Conservation (phyloP, 345 rosid species). For the Eucalyptus sp. region DNA sequence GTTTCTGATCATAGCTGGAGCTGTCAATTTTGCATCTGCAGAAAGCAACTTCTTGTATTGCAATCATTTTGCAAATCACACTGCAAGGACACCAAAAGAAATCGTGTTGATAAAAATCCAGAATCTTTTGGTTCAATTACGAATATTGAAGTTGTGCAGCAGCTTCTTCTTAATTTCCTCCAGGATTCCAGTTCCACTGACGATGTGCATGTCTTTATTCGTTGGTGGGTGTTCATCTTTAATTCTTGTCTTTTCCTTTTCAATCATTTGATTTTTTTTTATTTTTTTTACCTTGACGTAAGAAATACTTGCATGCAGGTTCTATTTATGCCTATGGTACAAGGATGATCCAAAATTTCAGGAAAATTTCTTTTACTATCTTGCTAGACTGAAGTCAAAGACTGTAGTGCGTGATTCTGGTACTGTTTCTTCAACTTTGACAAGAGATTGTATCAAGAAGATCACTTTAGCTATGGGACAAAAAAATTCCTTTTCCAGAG, state of each 20-base stretch:
- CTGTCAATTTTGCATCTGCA: conserved; percentile 75
- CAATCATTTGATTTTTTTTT: conserved; percentile 4
- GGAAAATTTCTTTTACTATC: conserved; percentile 50
- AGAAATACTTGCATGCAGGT: conserved; percentile 45
- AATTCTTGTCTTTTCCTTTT: neutral
- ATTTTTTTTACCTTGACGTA: neutral
- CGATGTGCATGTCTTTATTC: conserved; percentile 69
- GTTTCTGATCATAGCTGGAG: conserved; percentile 56
- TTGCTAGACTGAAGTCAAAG: conserved; percentile 78
- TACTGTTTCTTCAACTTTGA: conserved; percentile 36
- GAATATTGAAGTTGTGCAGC: conserved; percentile 72
- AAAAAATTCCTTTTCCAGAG: conserved; percentile 90
- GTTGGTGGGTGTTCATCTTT: conserved; percentile 50
- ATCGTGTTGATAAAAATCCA: conserved; percentile 15
- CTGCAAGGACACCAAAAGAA: conserved; percentile 27
- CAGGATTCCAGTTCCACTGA: conserved; percentile 75
- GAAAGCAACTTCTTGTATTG: conserved; percentile 77
- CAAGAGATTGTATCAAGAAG: conserved; percentile 72
- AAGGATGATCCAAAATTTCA: conserved; percentile 81
- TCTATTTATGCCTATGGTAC: conserved; percentile 86
- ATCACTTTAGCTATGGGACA: conserved; percentile 78
- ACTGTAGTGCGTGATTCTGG: conserved; percentile 76
- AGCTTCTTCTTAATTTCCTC: conserved; percentile 85
- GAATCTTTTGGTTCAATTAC: conserved; percentile 31
- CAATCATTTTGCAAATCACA: conserved; percentile 66